Percentiles rank a stretch among this genome's conserved stretches.
These are phyloP conservation scores for Tetraselmis chui DNA, from an alignment of 139 green algal species.

Conservation along the genomic window DNA sequence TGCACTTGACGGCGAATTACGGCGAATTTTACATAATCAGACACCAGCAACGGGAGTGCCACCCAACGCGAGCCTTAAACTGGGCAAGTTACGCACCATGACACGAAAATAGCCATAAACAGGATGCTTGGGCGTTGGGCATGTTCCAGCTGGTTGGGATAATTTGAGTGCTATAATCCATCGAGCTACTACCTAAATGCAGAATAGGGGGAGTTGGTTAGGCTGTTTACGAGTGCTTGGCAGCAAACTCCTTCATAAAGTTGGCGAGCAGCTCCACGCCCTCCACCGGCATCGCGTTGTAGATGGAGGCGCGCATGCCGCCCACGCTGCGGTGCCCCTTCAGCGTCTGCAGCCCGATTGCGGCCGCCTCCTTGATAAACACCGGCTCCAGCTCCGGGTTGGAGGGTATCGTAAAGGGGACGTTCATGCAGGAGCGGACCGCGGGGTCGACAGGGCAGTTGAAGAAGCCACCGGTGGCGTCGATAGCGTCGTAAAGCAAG, in stretches of 20 bases:
- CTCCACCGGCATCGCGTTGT: slow-evolving; percentile 96
- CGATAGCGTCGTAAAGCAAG: slow-evolving; percentile 89
- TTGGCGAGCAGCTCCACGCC: slow-evolving; percentile 73
- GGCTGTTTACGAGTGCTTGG: slow-evolving; percentile 29
- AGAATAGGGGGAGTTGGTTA: background rate
- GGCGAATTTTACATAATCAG: no score
- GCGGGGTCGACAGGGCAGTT: slow-evolving; percentile 72
- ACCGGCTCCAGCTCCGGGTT: slow-evolving; percentile 75
- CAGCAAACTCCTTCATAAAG: slow-evolving; percentile 90
- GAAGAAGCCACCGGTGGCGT: slow-evolving; percentile 81
- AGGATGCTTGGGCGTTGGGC: no score
- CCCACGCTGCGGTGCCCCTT: slow-evolving; percentile 97
- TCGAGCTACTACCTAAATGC: background rate
- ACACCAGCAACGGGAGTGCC: no score
- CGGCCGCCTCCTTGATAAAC: slow-evolving; percentile 66
- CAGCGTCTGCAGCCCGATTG: slow-evolving; percentile 44
- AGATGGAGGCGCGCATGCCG: slow-evolving; percentile 97
- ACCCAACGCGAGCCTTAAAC: no score
- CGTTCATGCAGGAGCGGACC: slow-evolving; percentile 92
- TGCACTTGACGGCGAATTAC: no score
- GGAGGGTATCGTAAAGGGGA: slow-evolving; percentile 94
- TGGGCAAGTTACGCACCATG: no score
- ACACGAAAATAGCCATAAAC: no score
- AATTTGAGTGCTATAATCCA: no score
- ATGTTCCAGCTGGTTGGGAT: no score